These are phyloP conservation scores for Diaporthe ampelina DNA, from an alignment of 2,329 filamentous ascomycete genomes.

Conservation along the genomic window DNA sequence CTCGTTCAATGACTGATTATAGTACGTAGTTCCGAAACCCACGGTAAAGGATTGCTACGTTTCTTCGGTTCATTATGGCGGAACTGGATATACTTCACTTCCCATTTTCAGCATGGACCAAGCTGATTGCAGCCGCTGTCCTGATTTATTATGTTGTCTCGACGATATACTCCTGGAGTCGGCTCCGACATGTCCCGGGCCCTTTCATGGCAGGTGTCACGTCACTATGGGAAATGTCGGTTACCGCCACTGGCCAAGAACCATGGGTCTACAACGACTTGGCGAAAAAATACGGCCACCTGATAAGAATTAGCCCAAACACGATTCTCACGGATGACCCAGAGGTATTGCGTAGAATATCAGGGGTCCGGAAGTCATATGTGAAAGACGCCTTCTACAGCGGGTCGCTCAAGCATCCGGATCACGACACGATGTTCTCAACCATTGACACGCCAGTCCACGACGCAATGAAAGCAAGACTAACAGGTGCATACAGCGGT, in stretches of 20 bases:
- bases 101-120: background rate
- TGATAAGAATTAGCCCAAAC: conserved; percentile 53
- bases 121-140: background rate
- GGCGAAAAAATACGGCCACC: conserved; percentile 46
- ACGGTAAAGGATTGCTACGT: background rate
- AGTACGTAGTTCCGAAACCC: background rate
- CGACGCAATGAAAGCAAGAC: conserved; percentile 49
- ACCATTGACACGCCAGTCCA: conserved; percentile 45
- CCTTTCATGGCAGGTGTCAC: conserved; percentile 50
- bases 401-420: conserved; percentile 5
- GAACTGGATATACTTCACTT: too few relatives aligned
- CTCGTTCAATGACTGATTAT: too few relatives aligned
- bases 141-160: conserved; percentile 5
- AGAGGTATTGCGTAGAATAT: conserved; percentile 49
- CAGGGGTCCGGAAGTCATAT: conserved; percentile 49
- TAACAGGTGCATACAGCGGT: conserved; percentile 45
- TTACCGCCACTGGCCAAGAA: conserved; percentile 45
- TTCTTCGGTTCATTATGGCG: background rate
- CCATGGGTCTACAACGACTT: conserved; percentile 44
- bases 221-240: conserved; percentile 49
- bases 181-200: conserved; percentile 47
- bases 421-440: conserved; percentile 36
- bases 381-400: conserved; percentile 41
- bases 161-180: conserved; percentile 29
- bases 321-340: conserved; percentile 53